Evolutionary conservation across 2,329 filamentous ascomycete genomes (phyloP), one percentile per base, ranked within the genome.

Genomic region (Pochonia chlamydosporia): DNA sequence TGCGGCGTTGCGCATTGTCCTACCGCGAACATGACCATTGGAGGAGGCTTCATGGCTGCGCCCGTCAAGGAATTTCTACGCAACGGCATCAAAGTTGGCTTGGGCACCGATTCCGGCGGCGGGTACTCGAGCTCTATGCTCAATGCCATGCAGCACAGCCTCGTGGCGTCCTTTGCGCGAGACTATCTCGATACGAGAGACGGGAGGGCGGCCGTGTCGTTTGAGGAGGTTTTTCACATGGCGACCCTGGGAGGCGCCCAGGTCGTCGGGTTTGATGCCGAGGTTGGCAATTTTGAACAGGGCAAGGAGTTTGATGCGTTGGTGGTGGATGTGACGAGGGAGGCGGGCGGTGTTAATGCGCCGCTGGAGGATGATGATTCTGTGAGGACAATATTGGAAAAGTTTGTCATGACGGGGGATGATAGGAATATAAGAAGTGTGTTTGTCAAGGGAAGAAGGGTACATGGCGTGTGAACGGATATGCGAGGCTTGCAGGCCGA

Each of bases 1-100:
- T 84, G 80, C 52, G 81, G 81, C 16, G 69, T 85, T 1, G 79
- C 81, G 0, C 82, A 85, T 56, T 85, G 82, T 49, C 82, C 82
- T 0, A 73, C 81, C 2, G 71, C 80, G 9, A 85, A 85, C 59
- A 84, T 82, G 65, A 82, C 78, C 0, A 72, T 79, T 0, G 76
- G 78, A 2, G 78, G 75, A 14, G 82, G 78, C 18, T 82, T 79
- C 63, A 81, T 82, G 80, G 74, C 75, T 1, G 80, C 79, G 0
- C 79, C 76, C 0, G 66, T 85, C 6, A 70, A 78, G 1, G 72
- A 79, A 21, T 82, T 83, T 45, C 64, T 85, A 5, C 60, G 68
- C 1, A 65, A 69, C 2, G 79, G 73, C 1, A 76, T 85, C 57
- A 82, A 84, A 49, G 79, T 85, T n/a, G 82, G 82, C 0, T 63